phyloP scores from a whole-genome alignment of 2,329 filamentous ascomycete genomes.

The Aspergillus brunneoviolaceus region DNA sequence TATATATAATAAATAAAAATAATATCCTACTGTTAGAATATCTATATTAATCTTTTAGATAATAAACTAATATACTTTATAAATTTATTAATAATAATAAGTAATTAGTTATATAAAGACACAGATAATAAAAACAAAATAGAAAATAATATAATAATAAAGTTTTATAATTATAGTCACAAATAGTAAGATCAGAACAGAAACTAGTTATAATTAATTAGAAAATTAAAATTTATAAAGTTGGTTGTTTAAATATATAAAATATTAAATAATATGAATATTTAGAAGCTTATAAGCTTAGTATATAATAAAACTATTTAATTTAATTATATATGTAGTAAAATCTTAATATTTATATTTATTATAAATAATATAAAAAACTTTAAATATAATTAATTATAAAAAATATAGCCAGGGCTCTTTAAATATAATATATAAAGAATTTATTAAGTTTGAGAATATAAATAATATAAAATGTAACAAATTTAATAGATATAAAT shows the following conservation, averaged over 20 bases:
- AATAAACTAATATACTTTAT: background rate
- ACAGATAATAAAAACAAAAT: too few species aligned
- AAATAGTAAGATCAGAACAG: background rate
- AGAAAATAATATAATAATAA: slow-evolving; percentile 1
- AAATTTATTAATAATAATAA: background rate
- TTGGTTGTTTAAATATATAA: background rate
- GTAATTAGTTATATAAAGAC: background rate
- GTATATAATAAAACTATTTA: background rate
- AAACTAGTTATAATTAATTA: too few species aligned
- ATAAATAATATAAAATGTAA: too few species aligned
- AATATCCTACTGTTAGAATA: background rate
- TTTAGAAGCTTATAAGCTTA: background rate
- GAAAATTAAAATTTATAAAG: background rate
- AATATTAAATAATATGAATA: background rate
- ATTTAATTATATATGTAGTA: background rate
- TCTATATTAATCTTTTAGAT: background rate
- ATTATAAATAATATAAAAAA: background rate
- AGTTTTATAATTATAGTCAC: slow-evolving; percentile 5
- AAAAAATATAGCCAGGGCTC: background rate
- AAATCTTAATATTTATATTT: background rate
- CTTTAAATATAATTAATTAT: background rate
- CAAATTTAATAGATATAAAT: too few species aligned
- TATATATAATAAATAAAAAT: background rate
- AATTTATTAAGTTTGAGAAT: too few species aligned
- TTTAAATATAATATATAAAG: background rate